These are phyloP conservation scores for Millerozyma miso DNA, from an alignment of 805 yeast species.

Conservation along the genomic window DNA sequence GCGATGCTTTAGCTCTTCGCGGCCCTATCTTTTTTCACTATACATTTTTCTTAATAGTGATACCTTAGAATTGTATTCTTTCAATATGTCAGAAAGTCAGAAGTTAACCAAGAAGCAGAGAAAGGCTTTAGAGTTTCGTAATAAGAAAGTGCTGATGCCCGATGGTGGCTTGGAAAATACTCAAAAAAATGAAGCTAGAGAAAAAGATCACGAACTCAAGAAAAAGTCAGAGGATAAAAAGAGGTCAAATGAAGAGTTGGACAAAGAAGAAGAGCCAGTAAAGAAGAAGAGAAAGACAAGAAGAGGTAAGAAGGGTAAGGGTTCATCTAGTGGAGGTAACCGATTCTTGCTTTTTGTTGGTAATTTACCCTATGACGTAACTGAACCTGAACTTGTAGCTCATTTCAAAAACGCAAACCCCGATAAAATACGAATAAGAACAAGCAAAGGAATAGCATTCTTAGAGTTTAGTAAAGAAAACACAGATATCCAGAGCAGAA, in stretches of 20 bases:
- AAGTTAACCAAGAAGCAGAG: slow-evolving; percentile 61
- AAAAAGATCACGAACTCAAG: slow-evolving; percentile 12
- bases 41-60: neutral
- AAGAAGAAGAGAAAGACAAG: slow-evolving; percentile 71
- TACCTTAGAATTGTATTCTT: neutral
- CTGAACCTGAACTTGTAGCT: slow-evolving; percentile 54
- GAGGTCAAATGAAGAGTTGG: slow-evolving; percentile 2
- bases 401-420: slow-evolving; percentile 79
- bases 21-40: neutral
- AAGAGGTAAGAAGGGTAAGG: slow-evolving; percentile 71
- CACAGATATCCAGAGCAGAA: slow-evolving; percentile 64
- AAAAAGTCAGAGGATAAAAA: slow-evolving; percentile 8
- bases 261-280: slow-evolving; percentile 23
- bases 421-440: slow-evolving; percentile 69
- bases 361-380: slow-evolving; percentile 72
- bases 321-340: slow-evolving; percentile 47
- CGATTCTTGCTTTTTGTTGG: slow-evolving; percentile 87
- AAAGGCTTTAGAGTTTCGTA: slow-evolving; percentile 58
- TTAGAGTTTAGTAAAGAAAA: slow-evolving; percentile 66
- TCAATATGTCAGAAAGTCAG: slow-evolving; percentile 4
- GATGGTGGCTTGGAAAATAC: slow-evolving; percentile 14
- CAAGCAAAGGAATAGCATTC: slow-evolving; percentile 88
- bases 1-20: neutral
- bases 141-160: slow-evolving; percentile 38
- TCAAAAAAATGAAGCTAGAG: slow-evolving; percentile 24